A percentile compares a stretch with the other conserved stretches of the same genome.
Conservation (phyloP, 140 eudicot species). For the Bidens hawaiensis region DNA sequence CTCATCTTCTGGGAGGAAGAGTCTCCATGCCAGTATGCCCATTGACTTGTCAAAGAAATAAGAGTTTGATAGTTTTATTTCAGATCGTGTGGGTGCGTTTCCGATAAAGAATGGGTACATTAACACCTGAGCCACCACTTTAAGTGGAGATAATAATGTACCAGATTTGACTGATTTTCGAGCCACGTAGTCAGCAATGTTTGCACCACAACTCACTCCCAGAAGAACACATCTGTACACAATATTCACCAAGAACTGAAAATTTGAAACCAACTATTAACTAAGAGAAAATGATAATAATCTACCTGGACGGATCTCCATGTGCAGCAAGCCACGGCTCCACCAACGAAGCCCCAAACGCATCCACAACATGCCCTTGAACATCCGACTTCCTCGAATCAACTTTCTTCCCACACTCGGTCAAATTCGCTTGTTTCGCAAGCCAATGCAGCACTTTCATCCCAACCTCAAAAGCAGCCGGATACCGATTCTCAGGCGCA, state of each 20-base stretch:
- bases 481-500: constrained; percentile 91
- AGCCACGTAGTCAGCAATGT: constrained; percentile 86
- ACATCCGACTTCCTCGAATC: constrained; percentile 61
- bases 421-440: constrained; percentile 91
- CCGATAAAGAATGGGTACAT: constrained; percentile 98
- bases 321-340: constrained; percentile 99
- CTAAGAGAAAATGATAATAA: constrained; percentile 28
- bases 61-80: constrained; percentile 80
- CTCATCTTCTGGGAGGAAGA: constrained; percentile 73
- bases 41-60: constrained; percentile 89
- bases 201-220: constrained; percentile 92
- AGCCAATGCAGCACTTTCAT: constrained; percentile 93
- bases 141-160: constrained; percentile 73
- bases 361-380: constrained; percentile 68
- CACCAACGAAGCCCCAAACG: constrained; percentile 96
- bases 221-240: constrained; percentile 80
- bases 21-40: constrained; percentile 90
- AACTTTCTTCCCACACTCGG: constrained; percentile 59
- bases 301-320: constrained; percentile 94
- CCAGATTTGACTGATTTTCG: constrained; percentile 76
- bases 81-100: constrained; percentile 84
- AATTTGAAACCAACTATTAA: constrained; percentile 11
- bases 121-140: constrained; percentile 87
- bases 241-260: constrained; percentile 1
- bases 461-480: constrained; percentile 96